Evolutionary conservation across 768 basidiomycete genomes (phyloP).

Genomic region (Gloeostereum incarnatum): DNA sequence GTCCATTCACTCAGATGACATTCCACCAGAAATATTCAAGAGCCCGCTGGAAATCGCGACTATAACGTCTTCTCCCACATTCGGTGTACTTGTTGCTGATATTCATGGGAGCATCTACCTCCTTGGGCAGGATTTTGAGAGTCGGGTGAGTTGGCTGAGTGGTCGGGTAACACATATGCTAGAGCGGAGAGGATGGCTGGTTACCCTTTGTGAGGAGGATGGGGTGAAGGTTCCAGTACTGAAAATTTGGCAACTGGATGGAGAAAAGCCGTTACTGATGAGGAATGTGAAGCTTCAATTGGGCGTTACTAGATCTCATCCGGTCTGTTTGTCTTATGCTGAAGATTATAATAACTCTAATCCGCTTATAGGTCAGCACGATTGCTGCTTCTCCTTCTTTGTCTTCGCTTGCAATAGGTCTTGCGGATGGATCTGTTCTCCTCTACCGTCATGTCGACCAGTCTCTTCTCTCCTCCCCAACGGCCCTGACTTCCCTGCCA

Average conservation of each 20-base stretch:
- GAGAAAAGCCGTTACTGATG: too few species aligned
- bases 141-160: constrained; percentile 61
- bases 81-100: constrained; percentile 76
- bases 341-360: constrained; percentile 3
- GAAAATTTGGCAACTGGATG: constrained; percentile 94
- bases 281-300: too few species aligned
- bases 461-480: constrained; percentile 67
- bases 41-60: constrained; percentile 83
- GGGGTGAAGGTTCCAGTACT: constrained; percentile 54
- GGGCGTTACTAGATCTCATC: constrained; percentile 14
- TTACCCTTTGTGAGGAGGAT: constrained; percentile 87
- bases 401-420: constrained; percentile 82
- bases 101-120: constrained; percentile 79
- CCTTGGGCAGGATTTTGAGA: constrained; percentile 66
- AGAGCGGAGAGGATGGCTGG: constrained; percentile 69
- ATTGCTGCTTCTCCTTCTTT: constrained; percentile 72
- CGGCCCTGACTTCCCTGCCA: constrained; percentile 66
- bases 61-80: constrained; percentile 46
- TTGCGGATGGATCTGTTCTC: constrained; percentile 92
- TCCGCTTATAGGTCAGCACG: constrained; percentile 50
- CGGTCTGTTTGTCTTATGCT: background rate
- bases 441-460: constrained; percentile 89
- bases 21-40: too few species aligned
- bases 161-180: constrained; percentile 85
- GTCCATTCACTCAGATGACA: too few species aligned